Conservation (phyloP, 1,284 basidiomycete genomes). For the Naganishia cerealis region DNA sequence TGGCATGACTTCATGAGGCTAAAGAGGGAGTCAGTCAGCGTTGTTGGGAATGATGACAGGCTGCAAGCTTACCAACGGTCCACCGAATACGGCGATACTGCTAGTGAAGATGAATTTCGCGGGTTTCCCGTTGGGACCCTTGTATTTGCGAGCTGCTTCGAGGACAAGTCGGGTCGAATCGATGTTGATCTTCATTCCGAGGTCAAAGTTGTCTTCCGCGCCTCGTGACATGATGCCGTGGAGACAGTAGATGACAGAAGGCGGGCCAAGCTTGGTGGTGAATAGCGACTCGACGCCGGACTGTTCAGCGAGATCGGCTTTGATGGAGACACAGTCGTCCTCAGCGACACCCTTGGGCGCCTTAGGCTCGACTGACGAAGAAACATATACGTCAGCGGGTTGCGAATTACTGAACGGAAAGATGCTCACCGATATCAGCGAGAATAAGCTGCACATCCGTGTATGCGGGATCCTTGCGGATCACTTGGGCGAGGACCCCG, state of each 20-base stretch:
- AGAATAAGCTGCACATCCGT: constrained; percentile 51
- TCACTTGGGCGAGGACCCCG: constrained; percentile 44
- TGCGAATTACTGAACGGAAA: not conserved
- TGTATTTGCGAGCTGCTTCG: constrained; percentile 56
- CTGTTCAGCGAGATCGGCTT: constrained; percentile 59
- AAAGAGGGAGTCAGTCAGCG: not conserved
- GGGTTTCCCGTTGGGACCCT: constrained; percentile 37
- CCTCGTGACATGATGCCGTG: constrained; percentile 67
- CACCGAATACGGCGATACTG: constrained; percentile 65
- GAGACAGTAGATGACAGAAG: constrained; percentile 59
- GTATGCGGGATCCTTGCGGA: constrained; percentile 47
- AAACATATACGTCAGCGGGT: not conserved
- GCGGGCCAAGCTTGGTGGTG: constrained; percentile 46
- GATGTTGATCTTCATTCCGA: constrained; percentile 64
- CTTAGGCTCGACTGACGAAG: constrained; percentile 55
- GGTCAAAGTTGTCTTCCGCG: constrained; percentile 64
- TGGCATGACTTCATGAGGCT: constrained; percentile 59
- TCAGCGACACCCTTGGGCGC: constrained; percentile 54
- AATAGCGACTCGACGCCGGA: constrained; percentile 56
- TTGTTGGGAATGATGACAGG: not conserved
- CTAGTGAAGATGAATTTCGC: constrained; percentile 66
- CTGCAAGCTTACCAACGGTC: constrained; percentile 55
- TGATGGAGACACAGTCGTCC: constrained; percentile 51
- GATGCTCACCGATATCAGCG: constrained; percentile 45
- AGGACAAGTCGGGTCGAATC: constrained; percentile 62